Evolutionary conservation across 164 flowering plant species (phyloP).

Genomic region (Aristolochia contorta): DNA sequence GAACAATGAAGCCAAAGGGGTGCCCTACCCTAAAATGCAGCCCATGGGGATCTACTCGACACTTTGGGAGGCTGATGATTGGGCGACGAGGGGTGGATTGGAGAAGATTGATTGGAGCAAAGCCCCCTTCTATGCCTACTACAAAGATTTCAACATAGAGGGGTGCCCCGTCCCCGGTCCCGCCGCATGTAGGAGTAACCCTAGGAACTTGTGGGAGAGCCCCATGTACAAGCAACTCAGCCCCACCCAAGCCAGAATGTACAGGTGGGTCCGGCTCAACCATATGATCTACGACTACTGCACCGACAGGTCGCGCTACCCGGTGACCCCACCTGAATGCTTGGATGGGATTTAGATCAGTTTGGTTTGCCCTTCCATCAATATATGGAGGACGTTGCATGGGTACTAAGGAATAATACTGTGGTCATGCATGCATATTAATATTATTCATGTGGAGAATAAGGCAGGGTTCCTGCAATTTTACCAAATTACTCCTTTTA

Average conservation of each 20-base stretch:
- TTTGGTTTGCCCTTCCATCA: neutral
- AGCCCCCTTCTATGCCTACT: constrained; percentile 84
- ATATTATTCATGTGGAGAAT: no score
- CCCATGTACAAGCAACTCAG: constrained; percentile 39
- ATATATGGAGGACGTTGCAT: neutral
- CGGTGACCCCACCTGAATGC: constrained; percentile 75
- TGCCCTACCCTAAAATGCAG: constrained; percentile 65
- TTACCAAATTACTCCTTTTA: no score
- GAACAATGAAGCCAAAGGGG: constrained; percentile 62
- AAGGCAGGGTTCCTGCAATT: no score
- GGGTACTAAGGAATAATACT: neutral
- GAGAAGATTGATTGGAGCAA: constrained; percentile 92
- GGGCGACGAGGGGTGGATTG: constrained; percentile 95
- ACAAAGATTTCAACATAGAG: constrained; percentile 88
- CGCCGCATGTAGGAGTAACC: constrained; percentile 44
- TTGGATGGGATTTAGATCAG: constrained; percentile 39
- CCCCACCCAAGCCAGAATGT: constrained; percentile 40
- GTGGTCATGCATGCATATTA: neutral
- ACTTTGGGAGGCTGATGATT: constrained; percentile 93
- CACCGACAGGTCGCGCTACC: constrained; percentile 57
- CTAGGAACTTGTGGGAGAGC: constrained; percentile 80
- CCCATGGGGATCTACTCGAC: constrained; percentile 90
- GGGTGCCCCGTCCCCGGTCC: constrained; percentile 80
- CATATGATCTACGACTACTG: constrained; percentile 92
- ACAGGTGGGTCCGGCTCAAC: constrained; percentile 73